Base-by-base conservation (phyloP, 306 rosid genomes). In the apple (Malus domestica) region DNA sequence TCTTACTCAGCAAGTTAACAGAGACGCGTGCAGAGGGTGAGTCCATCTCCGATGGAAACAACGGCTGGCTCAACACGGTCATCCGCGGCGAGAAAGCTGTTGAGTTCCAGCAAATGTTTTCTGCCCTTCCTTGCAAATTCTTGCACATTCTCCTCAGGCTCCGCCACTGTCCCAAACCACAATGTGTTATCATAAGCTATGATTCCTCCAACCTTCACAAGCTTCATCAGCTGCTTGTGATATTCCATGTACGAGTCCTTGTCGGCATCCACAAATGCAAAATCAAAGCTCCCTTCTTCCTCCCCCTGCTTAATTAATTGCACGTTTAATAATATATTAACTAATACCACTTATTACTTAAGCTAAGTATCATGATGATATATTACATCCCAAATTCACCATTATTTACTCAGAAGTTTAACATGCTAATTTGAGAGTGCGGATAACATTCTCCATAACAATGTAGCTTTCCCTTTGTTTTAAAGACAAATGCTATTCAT, bases 151-250 rank as follows among this genome's bases (percentile, higher is more conserved):
- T 83, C 79, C 44, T 81, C 85, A 15, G 85, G 27, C 40, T 79
- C 40, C 1, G 76, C 87, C 67, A 88, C 93, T 0, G 84, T 18
- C 11, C 91, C 91, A 61, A 11, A 51, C 96, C 96, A 87, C 18
- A 88, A 12, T 5, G 96, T 88, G 75, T 90, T 88, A 23, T 88
- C 91, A 38, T 88, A 88, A 4, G 79, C 88, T 18, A 87, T 87
- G 18, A 85, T 71, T 58, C 93, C 91, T 1, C 91, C 93, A 14
- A 84, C 70, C 74, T 80, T 87, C 30, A 87, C 88, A 61, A 88
- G 80, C 80, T 82, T 85, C 15, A 87, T 0, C 33, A 90, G 72
- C 74, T 58, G 29, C 27, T 90, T 90, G 11, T 90, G 93, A 72
- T 87, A 90, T 58, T 77, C 45, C 4, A 66, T 77, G 76, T 84